Evolutionary conservation across 441 rosid genomes (phyloP).

Genomic region (Flueggea neowawraea): DNA sequence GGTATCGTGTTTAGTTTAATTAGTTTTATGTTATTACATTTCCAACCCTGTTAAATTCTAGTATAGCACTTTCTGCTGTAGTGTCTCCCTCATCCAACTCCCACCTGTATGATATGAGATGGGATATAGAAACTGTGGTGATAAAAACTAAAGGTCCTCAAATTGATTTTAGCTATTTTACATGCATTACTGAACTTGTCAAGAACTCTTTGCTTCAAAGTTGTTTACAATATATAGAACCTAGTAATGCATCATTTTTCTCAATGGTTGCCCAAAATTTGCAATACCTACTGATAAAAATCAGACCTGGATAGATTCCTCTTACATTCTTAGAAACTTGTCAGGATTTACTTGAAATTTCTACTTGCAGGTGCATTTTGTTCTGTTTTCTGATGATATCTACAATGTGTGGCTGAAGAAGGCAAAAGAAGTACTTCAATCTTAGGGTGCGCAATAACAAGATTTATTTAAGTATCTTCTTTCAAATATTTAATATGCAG

Average conservation of each 20-base stretch:
- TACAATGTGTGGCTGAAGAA: conserved; percentile 57
- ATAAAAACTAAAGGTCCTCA: neutral
- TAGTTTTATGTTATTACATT: no score
- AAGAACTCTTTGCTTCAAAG: no score
- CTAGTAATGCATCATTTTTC: no score
- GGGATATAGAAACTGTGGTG: neutral
- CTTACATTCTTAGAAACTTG: neutral
- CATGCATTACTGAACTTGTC: neutral
- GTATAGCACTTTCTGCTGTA: no score
- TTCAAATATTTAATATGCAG: no score
- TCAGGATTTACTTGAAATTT: conserved; percentile 1
- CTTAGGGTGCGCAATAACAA: conserved; percentile 11
- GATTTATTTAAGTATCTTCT: neutral
- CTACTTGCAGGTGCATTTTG: conserved; percentile 67
- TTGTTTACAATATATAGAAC: no score
- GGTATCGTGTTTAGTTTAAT: conserved; percentile 25
- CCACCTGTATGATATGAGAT: no score
- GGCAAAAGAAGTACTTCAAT: conserved; percentile 60
- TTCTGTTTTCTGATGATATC: conserved; percentile 56
- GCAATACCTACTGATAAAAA: no score
- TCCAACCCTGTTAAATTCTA: no score
- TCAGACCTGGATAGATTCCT: neutral
- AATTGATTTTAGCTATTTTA: neutral
- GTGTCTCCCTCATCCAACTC: no score
- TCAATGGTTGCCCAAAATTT: no score